A percentile compares a stretch with the other conserved stretches of the same genome.
Evolutionary conservation across 805 yeast genomes (phyloP).

Genomic region (Saccharomycopsis malanga): DNA sequence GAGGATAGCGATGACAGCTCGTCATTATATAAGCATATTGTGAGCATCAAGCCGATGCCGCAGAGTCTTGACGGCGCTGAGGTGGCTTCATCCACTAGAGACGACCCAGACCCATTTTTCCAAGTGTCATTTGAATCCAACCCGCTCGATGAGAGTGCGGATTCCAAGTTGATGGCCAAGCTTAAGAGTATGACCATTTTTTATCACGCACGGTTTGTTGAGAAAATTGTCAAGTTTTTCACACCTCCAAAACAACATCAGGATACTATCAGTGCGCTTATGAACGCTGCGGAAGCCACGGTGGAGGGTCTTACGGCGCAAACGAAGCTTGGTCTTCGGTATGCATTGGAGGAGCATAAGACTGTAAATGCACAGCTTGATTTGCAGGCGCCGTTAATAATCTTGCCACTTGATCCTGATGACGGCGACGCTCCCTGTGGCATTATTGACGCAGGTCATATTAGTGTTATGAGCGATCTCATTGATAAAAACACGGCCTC

Average conservation of each 20-base stretch:
- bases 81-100: background rate
- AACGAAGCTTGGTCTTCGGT: conserved; percentile 86
- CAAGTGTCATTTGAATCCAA: conserved; percentile 75
- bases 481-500: conserved; percentile 63
- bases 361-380: conserved; percentile 81
- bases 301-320: conserved; percentile 86
- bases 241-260: conserved; percentile 79
- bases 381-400: conserved; percentile 87
- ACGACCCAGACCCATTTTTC: conserved; percentile 57
- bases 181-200: conserved; percentile 83
- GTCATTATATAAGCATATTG: conserved; percentile 79
- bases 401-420: conserved; percentile 75
- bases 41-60: conserved; percentile 65
- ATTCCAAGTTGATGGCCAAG: conserved; percentile 65
- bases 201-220: conserved; percentile 79
- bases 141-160: conserved; percentile 81
- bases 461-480: conserved; percentile 73
- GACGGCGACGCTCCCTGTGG: conserved; percentile 83
- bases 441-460: conserved; percentile 92
- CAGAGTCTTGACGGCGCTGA: conserved; percentile 29
- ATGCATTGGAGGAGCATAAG: conserved; percentile 91
- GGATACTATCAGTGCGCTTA: conserved; percentile 82
- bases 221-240: conserved; percentile 68
- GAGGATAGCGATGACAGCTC: conserved; percentile 73
- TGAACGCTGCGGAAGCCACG: conserved; percentile 92